Evolutionary conservation across 1,284 basidiomycete genomes (phyloP).

Genomic region (Veloporphyrellus conicus): DNA sequence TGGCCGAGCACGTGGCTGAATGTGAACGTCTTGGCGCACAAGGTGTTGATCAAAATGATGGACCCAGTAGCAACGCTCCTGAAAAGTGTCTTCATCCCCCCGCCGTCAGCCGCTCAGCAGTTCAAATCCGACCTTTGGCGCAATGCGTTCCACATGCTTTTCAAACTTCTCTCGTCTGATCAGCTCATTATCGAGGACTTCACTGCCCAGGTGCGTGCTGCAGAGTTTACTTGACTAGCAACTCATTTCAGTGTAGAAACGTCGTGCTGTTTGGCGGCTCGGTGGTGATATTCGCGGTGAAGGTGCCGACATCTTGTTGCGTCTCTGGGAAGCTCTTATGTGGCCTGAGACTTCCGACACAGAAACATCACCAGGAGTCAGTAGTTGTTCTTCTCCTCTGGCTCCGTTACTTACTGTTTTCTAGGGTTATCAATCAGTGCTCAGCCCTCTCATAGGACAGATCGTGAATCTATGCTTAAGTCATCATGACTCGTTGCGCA

Average conservation of each 20-base stretch:
- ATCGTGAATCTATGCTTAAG: constrained; percentile 92
- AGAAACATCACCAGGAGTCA: constrained; percentile 59
- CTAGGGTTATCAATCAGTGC: constrained; percentile 78
- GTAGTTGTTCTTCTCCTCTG: constrained; percentile 20
- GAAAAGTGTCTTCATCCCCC: constrained; percentile 79
- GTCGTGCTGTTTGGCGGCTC: constrained; percentile 91
- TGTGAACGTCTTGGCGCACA: constrained; percentile 85
- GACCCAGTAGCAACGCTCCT: constrained; percentile 77
- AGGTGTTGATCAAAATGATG: constrained; percentile 84
- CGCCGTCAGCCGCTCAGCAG: constrained; percentile 53
- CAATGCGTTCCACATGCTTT: constrained; percentile 75
- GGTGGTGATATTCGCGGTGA: constrained; percentile 93
- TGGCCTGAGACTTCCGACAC: constrained; percentile 62
- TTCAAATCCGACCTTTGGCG: constrained; percentile 84
- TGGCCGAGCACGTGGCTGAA: constrained; percentile 93
- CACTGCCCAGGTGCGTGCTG: constrained; percentile 68
- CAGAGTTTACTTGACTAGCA: constrained; percentile 2
- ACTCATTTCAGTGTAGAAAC: constrained; percentile 56
- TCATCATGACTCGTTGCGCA: constrained; percentile 89
- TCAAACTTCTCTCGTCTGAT: constrained; percentile 83
- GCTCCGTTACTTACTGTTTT: constrained; percentile 9
- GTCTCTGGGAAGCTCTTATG: constrained; percentile 85
- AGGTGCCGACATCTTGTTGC: constrained; percentile 79
- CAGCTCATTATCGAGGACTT: constrained; percentile 94
- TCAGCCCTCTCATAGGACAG: constrained; percentile 84